Percentiles rank a stretch among this genome's conserved stretches.
Evolutionary conservation across 352 stramenopile species (phyloP).

Genomic region (Phytophthora crassamura): DNA sequence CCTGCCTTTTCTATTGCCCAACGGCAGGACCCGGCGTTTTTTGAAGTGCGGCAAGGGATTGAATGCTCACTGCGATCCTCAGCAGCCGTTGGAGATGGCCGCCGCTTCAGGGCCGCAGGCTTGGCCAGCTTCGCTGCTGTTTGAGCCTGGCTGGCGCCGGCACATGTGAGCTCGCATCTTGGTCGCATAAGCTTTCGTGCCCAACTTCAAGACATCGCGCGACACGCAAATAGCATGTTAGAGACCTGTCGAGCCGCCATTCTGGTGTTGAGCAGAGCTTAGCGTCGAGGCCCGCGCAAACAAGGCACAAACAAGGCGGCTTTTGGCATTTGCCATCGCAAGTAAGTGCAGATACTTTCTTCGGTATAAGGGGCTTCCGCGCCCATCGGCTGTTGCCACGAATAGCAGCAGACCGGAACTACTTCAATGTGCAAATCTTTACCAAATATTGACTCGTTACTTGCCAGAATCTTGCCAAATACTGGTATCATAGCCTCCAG

Average conservation of each 20-base stretch:
- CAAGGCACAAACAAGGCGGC: too few relatives aligned
- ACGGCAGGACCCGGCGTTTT: slow-evolving; percentile 26
- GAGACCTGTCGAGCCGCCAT: not conserved
- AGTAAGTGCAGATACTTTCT: slow-evolving; percentile 1
- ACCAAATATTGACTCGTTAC: slow-evolving; percentile 23
- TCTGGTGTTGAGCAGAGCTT: slow-evolving; percentile 16
- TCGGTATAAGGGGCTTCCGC: not conserved
- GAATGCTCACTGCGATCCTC: slow-evolving; percentile 40
- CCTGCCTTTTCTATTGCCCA: slow-evolving; percentile 30
- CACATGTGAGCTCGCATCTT: not conserved
- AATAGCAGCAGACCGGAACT: slow-evolving; percentile 14
- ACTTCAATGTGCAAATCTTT: slow-evolving; percentile 9
- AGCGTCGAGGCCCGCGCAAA: not conserved
- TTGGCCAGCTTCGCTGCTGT: not conserved
- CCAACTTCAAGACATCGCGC: slow-evolving; percentile 24
- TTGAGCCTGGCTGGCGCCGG: not conserved
- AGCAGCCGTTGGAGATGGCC: slow-evolving; percentile 20
- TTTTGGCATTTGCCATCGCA: too few relatives aligned
- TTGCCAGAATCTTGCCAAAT: not conserved
- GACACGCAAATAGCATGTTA: slow-evolving; percentile 35
- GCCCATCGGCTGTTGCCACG: slow-evolving; percentile 13
- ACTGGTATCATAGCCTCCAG: too few relatives aligned
- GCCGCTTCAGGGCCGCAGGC: slow-evolving; percentile 9
- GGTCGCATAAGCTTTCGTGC: not conserved
- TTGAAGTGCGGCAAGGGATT: slow-evolving; percentile 13